Conservation (phyloP, 169 alveolate genomes). For the Plasmodium inui region DNA sequence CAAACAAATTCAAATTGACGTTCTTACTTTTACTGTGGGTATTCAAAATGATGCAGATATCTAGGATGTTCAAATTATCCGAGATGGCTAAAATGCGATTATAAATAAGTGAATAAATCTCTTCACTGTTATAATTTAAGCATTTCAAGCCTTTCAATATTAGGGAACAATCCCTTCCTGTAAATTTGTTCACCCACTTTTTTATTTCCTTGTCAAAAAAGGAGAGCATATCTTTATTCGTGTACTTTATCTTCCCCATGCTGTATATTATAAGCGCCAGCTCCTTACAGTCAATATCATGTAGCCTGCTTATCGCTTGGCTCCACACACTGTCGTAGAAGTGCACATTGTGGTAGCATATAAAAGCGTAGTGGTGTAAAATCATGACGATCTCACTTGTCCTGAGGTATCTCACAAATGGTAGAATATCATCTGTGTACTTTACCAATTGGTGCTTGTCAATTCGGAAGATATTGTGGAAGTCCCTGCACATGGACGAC, state of each 20-base stretch:
- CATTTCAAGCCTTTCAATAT: constrained; percentile 62
- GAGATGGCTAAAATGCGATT: constrained; percentile 30
- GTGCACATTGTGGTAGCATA: constrained; percentile 36
- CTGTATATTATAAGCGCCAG: constrained; percentile 66
- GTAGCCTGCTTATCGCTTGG: constrained; percentile 11
- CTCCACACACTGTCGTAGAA: constrained; percentile 67
- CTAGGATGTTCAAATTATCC: constrained; percentile 42
- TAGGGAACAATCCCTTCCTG: constrained; percentile 73
- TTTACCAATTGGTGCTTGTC: constrained; percentile 50
- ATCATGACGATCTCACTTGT: constrained; percentile 76
- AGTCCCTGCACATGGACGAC: constrained; percentile 74
- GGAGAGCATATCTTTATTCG: constrained; percentile 53
- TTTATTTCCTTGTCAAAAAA: constrained; percentile 74
- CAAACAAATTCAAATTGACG: constrained; percentile 49
- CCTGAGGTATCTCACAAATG: constrained; percentile 51
- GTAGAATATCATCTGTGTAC: constrained; percentile 70
- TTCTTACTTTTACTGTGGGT: constrained; percentile 69
- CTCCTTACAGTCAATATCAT: constrained; percentile 76
- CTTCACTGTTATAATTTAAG: constrained; percentile 29
- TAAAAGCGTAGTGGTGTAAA: constrained; percentile 65
- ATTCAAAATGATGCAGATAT: constrained; percentile 69
- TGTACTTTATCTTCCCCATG: constrained; percentile 75
- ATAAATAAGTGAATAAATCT: constrained; percentile 25
- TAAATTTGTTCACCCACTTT: constrained; percentile 54
- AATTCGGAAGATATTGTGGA: constrained; percentile 74